phyloP scores from a whole-genome alignment of 805 yeast species.

The Myxozyma udenii region DNA sequence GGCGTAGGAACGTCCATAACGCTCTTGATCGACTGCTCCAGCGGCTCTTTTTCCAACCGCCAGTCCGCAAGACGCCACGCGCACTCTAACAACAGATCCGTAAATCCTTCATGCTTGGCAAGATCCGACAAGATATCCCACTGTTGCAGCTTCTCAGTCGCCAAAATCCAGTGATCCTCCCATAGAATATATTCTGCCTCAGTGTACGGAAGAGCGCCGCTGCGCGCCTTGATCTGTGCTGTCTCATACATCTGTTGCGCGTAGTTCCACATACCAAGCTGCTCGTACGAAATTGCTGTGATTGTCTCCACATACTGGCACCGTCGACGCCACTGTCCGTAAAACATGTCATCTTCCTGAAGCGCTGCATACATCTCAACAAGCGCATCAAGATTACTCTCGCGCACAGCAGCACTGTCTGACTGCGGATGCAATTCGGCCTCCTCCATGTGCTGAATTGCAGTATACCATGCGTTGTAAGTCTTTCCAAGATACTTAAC shows the following conservation, averaged over 20 bases:
- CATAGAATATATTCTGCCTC: conserved; percentile 92
- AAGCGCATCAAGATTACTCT: conserved; percentile 84
- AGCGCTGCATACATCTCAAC: conserved; percentile 82
- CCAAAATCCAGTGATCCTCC: conserved; percentile 98
- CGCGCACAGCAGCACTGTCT: conserved; percentile 72
- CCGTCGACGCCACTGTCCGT: conserved; percentile 95
- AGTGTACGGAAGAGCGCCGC: conserved; percentile 92
- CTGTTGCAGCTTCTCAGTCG: conserved; percentile 95
- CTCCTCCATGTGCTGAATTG: conserved; percentile 77
- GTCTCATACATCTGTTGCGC: conserved; percentile 92
- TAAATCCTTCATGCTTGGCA: conserved; percentile 96
- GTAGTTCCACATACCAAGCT: conserved; percentile 89
- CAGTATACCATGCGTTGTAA: conserved; percentile 87
- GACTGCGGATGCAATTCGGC: conserved; percentile 56
- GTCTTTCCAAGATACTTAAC: conserved; percentile 83
- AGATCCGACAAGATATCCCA: conserved; percentile 97
- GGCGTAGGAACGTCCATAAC: conserved; percentile 99
- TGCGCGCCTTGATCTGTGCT: conserved; percentile 93
- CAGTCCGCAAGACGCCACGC: conserved; percentile 99
- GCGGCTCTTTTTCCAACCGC: conserved; percentile 90
- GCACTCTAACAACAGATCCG: conserved; percentile 92
- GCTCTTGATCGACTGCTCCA: conserved; percentile 89
- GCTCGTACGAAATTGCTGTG: conserved; percentile 90
- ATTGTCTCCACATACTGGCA: conserved; percentile 93
- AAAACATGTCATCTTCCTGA: conserved; percentile 94